phyloP scores from a whole-genome alignment of 2,329 filamentous ascomycete genomes.

The Helminthosporium solani region DNA sequence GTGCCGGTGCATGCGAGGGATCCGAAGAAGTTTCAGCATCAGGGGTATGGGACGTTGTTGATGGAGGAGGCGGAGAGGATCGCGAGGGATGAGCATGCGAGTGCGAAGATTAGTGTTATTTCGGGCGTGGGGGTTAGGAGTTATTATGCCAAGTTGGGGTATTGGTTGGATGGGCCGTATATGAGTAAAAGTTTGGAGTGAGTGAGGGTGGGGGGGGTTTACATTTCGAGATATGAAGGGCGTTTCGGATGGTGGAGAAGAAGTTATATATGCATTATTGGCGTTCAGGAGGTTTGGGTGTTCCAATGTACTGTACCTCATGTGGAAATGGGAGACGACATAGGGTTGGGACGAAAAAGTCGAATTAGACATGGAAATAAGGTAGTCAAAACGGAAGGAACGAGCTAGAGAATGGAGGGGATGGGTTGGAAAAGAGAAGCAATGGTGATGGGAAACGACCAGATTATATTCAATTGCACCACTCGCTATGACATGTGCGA shows the following conservation, averaged over 20 bases:
- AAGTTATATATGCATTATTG: conserved; percentile 21
- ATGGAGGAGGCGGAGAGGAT: conserved; percentile 99
- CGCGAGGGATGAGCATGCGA: conserved; percentile 89
- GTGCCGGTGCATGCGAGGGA: conserved; percentile 97
- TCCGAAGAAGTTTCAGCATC: conserved; percentile 96
- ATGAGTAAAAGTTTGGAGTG: conserved; percentile 42
- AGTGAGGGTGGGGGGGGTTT: conserved; percentile 36
- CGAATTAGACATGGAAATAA: no score
- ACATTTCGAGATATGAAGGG: conserved; percentile 1
- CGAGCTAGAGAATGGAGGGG: not conserved
- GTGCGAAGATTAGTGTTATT: conserved; percentile 92
- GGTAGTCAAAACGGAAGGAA: not conserved
- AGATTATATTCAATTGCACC: not conserved
- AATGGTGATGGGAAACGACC: not conserved
- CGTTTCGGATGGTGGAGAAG: not conserved
- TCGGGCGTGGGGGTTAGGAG: conserved; percentile 95
- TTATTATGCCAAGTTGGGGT: conserved; percentile 92
- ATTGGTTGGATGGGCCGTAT: conserved; percentile 89
- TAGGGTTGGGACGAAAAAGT: no score
- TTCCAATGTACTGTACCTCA: no score
- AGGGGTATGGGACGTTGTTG: conserved; percentile 90
- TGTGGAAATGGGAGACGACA: no score
- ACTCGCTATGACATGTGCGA: not conserved
- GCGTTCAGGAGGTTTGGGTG: conserved; percentile 6
- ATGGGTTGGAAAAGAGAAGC: no score